A percentile compares a stretch with the other conserved stretches of the same genome.
phyloP scores from a whole-genome alignment of 257 asterid genomes.

The Verbascum thapsus region DNA sequence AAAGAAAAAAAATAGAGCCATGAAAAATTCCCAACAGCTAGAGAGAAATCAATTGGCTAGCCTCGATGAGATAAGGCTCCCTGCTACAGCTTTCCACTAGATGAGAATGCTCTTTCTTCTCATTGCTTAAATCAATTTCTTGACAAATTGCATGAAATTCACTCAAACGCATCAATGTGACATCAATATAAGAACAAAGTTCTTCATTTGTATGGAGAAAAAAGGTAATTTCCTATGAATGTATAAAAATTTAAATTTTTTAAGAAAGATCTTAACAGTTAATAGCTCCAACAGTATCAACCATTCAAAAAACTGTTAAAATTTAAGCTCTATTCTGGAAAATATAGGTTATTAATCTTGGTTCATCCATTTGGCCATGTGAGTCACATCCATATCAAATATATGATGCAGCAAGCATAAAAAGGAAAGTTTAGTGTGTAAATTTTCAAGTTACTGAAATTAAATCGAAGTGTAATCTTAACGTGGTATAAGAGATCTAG shows the following conservation, averaged over 20 bases:
- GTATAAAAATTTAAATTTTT: constrained; percentile 7
- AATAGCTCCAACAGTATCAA: constrained; percentile 10
- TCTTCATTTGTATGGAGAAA: background rate
- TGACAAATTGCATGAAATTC: constrained; percentile 3
- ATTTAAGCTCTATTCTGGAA: constrained; percentile 6
- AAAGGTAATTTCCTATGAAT: background rate
- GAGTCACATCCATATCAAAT: background rate
- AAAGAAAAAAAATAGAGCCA: constrained; percentile 16
- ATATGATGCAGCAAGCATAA: constrained; percentile 17
- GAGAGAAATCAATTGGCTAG: constrained; percentile 4
- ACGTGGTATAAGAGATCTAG: background rate
- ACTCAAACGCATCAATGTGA: constrained; percentile 18
- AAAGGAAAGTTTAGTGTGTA: constrained; percentile 10
- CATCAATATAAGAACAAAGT: constrained; percentile 15
- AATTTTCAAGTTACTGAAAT: background rate
- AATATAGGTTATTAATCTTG: background rate
- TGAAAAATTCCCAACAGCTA: constrained; percentile 11
- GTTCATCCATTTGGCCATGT: background rate
- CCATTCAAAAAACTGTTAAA: background rate
- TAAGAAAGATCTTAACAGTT: constrained; percentile 1
- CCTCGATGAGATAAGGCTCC: constrained; percentile 19
- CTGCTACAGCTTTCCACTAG: constrained; percentile 18
- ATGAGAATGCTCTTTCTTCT: constrained; percentile 18
- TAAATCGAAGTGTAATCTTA: constrained; percentile 4
- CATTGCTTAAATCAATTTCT: background rate